phyloP scores from a whole-genome alignment of 2,329 filamentous ascomycete genomes.

The Aspergillus intermedius region DNA sequence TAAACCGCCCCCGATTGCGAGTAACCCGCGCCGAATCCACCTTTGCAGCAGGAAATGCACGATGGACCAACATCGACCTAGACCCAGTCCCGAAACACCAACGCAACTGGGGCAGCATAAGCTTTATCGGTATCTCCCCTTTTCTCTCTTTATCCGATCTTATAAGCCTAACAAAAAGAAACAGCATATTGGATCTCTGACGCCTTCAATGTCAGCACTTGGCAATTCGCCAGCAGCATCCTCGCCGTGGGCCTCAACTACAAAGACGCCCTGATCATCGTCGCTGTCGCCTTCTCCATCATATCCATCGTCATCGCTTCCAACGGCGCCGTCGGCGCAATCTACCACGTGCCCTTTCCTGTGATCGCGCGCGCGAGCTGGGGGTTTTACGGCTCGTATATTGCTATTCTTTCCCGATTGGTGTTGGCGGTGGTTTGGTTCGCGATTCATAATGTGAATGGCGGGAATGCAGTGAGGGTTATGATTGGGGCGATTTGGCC shows the following conservation, averaged over 20 bases:
- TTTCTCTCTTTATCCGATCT: too few relatives aligned
- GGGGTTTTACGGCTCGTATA: slow-evolving; percentile 53
- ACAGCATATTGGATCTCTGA: slow-evolving; percentile 48
- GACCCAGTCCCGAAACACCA: slow-evolving; percentile 41
- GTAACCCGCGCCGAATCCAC: slow-evolving; percentile 42
- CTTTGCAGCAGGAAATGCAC: slow-evolving; percentile 40
- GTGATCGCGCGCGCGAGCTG: slow-evolving; percentile 51
- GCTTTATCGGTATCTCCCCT: slow-evolving; percentile 30
- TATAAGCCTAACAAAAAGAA: background rate
- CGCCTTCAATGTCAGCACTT: slow-evolving; percentile 49
- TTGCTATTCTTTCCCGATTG: slow-evolving; percentile 48
- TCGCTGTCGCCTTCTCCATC: slow-evolving; percentile 47
- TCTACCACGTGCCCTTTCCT: slow-evolving; percentile 51
- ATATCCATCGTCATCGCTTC: slow-evolving; percentile 55
- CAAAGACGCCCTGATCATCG: slow-evolving; percentile 45
- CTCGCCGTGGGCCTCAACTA: slow-evolving; percentile 49
- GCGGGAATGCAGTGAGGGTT: slow-evolving; percentile 48
- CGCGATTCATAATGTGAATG: slow-evolving; percentile 60
- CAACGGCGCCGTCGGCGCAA: slow-evolving; percentile 50
- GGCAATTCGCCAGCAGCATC: slow-evolving; percentile 48
- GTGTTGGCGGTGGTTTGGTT: slow-evolving; percentile 58
- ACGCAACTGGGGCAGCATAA: slow-evolving; percentile 43
- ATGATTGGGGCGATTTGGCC: slow-evolving; percentile 51
- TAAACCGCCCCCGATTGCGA: slow-evolving; percentile 35
- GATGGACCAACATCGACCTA: slow-evolving; percentile 46